Evolutionary conservation across 2,329 filamentous ascomycete genomes (phyloP), one percentile per base, ranked within the genome.

Genomic region (Zasmidium angulare): DNA sequence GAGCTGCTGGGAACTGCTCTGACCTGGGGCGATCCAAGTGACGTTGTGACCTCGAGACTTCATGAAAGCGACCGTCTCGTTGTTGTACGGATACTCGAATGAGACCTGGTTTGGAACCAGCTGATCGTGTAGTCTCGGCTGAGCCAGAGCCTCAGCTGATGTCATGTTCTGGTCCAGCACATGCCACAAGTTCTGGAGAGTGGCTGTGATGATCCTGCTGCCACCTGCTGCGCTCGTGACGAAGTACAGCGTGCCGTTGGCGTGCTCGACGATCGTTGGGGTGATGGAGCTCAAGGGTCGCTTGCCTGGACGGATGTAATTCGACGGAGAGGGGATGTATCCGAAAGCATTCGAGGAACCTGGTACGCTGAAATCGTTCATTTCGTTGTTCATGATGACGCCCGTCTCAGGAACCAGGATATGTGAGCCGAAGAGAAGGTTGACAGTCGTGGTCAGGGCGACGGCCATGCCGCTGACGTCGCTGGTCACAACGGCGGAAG

Each of bases 371-470:
- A 97, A 97, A 77, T 96, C 91, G 78, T 87, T 69, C 75, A 77
- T 77, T 58, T 78, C 78, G 63, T 81, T 79, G 73, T 81, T 75
- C 79, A 96, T 85, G 56, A 96, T 90, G 59, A 96, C 82, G 19
- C 93, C 93, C 0, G 91, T 93, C 66, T 88, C 83, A 0, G 91
- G 90, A 0, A 93, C 89, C 76, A 96, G 86, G 63, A 96, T 74
- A 20, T 86, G 82, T 24, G 87, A 88, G 49, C 93, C 93, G 68
- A 96, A 98, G 2, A 95, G 81, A 3, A 95, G 81, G 74, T 97
- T 97, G 58, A 97, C 80, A 0, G 93, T 97, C 0, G 91, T 95
- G 0, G 93, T 97, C 12, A 92, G 81, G 1, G 89, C 89, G 36
- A 96, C 83, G 1, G 91, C 86, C 73, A 96, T 80, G 6, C 93